Evolutionary conservation across 75 land plant genomes (phyloP), one percentile per base, ranked within the genome.

Genomic region (Pinus tabuliformis): DNA sequence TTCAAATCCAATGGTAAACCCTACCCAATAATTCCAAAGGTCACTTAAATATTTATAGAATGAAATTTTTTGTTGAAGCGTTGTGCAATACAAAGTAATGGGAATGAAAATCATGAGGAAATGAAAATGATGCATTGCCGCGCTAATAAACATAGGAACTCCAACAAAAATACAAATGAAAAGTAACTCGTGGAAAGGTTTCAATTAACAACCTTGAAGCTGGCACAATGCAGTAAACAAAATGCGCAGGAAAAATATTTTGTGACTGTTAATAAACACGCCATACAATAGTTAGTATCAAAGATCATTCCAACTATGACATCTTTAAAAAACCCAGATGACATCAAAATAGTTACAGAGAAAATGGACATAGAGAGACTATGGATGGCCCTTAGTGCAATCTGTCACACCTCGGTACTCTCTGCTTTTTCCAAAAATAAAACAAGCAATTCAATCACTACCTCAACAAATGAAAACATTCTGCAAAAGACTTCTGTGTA

Each of bases 241-340:
- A 95, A 92, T 6, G 98, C 93, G 73, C 98, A 95, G 26, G 93
- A 83, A 81, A 88, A 95, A 62, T 92, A 84, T 75, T 92, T 92
- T 22, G 95, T 92, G 45, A 95, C 98, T 95, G 91, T 78, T 59
- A 20, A 79, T 28, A 36, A 56, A 49, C 9, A 49, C 9, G 11
- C 52, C 11, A 49, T 49, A 49, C 52, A 8, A 49, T 8, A 49
- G 52, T 49, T 49, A 49, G 9, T 49, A 49, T 49, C 52, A 49
- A 49, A 49, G 11, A 49, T 49, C 11, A 49, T 49, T 49, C 52
- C 52, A 49, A 59, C 77, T 4, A 80, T 73, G 26, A 93, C 71
- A 12, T 82, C 81, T 49, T 85, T 80, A 28, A 91, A 42, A 58
- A 89, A 91, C 1, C 88, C 87, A 24, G 78, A 36, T 17, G 39